A percentile compares a stretch with the other conserved stretches of the same genome.
phyloP scores from a whole-genome alignment of 2,329 filamentous ascomycete species.

The Paraphaeosphaeria minitans region DNA sequence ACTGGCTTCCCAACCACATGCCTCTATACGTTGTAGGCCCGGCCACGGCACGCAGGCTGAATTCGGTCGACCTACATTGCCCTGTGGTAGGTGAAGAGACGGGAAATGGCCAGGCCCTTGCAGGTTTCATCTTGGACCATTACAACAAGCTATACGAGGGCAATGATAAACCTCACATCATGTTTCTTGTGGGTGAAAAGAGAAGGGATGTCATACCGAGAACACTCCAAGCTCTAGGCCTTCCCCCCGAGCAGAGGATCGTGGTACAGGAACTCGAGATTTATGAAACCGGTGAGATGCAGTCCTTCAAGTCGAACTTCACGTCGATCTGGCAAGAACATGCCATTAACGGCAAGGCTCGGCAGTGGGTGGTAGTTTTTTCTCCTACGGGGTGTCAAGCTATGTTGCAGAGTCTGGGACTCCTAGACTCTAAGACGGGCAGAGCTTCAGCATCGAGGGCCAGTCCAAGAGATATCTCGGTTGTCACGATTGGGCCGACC shows the following conservation, averaged over 20 bases:
- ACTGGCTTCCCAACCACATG: constrained; percentile 53
- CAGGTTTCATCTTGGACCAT: constrained; percentile 77
- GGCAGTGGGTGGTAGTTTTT: constrained; percentile 76
- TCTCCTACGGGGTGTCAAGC: constrained; percentile 66
- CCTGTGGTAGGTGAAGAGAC: constrained; percentile 78
- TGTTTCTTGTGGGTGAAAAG: constrained; percentile 92
- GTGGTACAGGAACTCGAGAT: constrained; percentile 79
- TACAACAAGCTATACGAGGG: constrained; percentile 60
- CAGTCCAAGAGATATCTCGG: constrained; percentile 57
- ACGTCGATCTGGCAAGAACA: constrained; percentile 56
- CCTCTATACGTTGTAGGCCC: constrained; percentile 82
- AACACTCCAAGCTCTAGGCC: constrained; percentile 66
- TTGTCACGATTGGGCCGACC: constrained; percentile 93
- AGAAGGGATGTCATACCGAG: constrained; percentile 88
- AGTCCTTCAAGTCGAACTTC: constrained; percentile 75
- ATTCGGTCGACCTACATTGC: constrained; percentile 55
- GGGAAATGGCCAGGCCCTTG: constrained; percentile 82
- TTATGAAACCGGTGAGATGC: constrained; percentile 85
- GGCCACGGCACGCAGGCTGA: constrained; percentile 76
- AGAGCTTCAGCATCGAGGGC: constrained; percentile 32
- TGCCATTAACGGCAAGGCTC: constrained; percentile 30
- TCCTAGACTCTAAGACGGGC: constrained; percentile 50
- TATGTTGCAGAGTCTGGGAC: constrained; percentile 60
- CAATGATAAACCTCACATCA: constrained; percentile 62
- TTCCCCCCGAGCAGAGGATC: constrained; percentile 61